Base-by-base conservation (phyloP, 2,329 filamentous ascomycete genomes). In the Diaporthe vaccinii region DNA sequence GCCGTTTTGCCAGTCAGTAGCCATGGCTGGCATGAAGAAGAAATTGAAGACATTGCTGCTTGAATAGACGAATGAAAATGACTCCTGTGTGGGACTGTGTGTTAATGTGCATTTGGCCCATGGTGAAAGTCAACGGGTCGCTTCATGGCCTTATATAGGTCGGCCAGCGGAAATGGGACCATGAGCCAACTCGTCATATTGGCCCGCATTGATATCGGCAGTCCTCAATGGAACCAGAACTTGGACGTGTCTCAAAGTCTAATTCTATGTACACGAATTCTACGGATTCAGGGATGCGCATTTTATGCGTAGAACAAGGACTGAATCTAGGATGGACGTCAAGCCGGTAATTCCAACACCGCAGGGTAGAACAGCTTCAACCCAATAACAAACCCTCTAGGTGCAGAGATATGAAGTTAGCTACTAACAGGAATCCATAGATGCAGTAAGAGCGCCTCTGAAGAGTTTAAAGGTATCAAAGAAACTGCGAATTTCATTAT, bases 1-100 rank as follows among this genome's bases (percentile, higher is more conserved):
- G 80, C 80, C 15, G 80, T 72, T 59, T 81, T 82, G 17, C 78
- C 78, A 82, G 58, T 25, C 1, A 61, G 58, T 4, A 25, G 20
- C 58, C 58, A 41, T 17, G 58, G 58, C 22, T 61, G 36, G 9
- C 9, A 9, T 1, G 51, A 55, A 55, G 51, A 28, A 55, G 51
- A 28, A 55, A 14, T 12, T 55, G n/a, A 12, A 28, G 51, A 55
- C 51, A 55, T 31, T 51, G 22, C 22, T 49, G 20, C 17, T 49
- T 9, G 5, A 25, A 51, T 51, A 10, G 12, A 2, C 2, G 49
- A 9, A 25, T 51, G 1, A 17, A 49, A 49, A 22, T 7, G 49
- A 3, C 3, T 51, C 25, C 3, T 14, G 10, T 8, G 1, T 51
- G 22, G 22, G 12, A 25, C 15, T 25, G 49, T 51, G 49, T 51